Percentiles rank a stretch among this genome's conserved stretches.
phyloP scores from a whole-genome alignment of 148 eudicot genomes.

The Limonium bicolor region DNA sequence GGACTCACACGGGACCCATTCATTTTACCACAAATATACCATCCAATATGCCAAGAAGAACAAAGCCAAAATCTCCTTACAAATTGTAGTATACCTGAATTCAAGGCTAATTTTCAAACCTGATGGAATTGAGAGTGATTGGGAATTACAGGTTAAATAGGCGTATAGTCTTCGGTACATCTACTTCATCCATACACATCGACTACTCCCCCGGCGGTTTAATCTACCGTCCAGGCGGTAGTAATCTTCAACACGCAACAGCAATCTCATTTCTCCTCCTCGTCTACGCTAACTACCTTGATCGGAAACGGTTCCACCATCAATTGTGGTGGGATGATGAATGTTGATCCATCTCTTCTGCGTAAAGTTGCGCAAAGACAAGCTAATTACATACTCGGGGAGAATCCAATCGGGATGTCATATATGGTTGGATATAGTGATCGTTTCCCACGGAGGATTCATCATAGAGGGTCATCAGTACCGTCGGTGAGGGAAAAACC shows the following conservation, averaged over 20 bases:
- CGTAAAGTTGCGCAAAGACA: slow-evolving; percentile 66
- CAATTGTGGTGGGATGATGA: slow-evolving; percentile 35
- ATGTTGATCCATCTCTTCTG: slow-evolving; percentile 28
- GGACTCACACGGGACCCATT: too few relatives aligned
- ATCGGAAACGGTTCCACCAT: slow-evolving; percentile 23
- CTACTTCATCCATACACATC: slow-evolving; percentile 51
- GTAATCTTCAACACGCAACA: slow-evolving; percentile 81
- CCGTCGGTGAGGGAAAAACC: slow-evolving; percentile 65
- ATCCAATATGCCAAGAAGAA: too few relatives aligned
- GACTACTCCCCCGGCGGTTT: slow-evolving; percentile 76
- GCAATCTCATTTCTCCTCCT: slow-evolving; percentile 63
- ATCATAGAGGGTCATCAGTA: slow-evolving; percentile 74
- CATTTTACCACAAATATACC: too few relatives aligned
- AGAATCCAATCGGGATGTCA: slow-evolving; percentile 77
- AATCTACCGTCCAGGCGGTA: slow-evolving; percentile 70
- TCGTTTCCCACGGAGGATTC: slow-evolving; percentile 53
- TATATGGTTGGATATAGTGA: slow-evolving; percentile 83
- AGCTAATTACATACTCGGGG: slow-evolving; percentile 77
- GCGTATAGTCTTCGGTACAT: too few relatives aligned
- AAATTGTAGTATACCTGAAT: too few relatives aligned
- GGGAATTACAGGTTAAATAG: too few relatives aligned
- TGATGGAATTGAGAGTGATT: too few relatives aligned
- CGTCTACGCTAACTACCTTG: slow-evolving; percentile 59
- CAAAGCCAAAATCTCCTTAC: too few relatives aligned
- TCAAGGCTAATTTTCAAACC: too few relatives aligned